Evolutionary conservation across 2,329 filamentous ascomycete species (phyloP), one percentile per base, ranked within the genome.

Genomic region (Penicillium sp.): DNA sequence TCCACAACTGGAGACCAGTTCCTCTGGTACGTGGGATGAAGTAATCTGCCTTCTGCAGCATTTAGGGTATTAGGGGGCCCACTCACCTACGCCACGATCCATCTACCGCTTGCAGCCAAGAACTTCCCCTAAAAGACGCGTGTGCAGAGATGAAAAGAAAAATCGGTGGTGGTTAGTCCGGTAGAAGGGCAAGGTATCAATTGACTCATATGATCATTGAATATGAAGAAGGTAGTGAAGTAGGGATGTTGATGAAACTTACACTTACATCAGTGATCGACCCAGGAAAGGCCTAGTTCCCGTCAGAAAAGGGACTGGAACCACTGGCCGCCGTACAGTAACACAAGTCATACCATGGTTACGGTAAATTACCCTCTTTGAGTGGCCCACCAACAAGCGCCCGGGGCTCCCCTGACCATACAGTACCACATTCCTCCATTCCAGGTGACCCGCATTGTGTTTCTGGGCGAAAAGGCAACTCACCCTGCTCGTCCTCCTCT

Each of bases 71-170:
- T 27, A 23, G 43, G 27, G 3, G 23, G 31, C 51, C 42, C 43
- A 47, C 46, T 42, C 14, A 14, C 27, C 45, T 45, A 19, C 26
- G 39, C 39, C 43, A 39, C 37, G 57, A 57, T 60, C 62, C 60
- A 64, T 59, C 59, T 46, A 56, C 60, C 57, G 57, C 60, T 61
- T 64, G 39, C 44, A 58, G 61, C 58, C 57, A 61, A 50, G 50
- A 39, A 29, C 27, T 31, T 25, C 43, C 43, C 23, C 27, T 49
- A 14, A 21, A 33, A 6, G 53, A 55, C 54, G 51, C 55, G 58
- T 50, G 50, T 53, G 35, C 33, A 49, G 31, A 13, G 44, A 25
- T 42, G 6, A 16, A n/a, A 19, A 23, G 25, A 31, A 7, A n/a
- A 50, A n/a, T 27, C 3, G 11, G n/a, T 9, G 4, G 37, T n/a